These are phyloP conservation scores for Ascochyta viciae-villosae DNA, from an alignment of 2,329 filamentous ascomycete species.

Conservation along the genomic window DNA sequence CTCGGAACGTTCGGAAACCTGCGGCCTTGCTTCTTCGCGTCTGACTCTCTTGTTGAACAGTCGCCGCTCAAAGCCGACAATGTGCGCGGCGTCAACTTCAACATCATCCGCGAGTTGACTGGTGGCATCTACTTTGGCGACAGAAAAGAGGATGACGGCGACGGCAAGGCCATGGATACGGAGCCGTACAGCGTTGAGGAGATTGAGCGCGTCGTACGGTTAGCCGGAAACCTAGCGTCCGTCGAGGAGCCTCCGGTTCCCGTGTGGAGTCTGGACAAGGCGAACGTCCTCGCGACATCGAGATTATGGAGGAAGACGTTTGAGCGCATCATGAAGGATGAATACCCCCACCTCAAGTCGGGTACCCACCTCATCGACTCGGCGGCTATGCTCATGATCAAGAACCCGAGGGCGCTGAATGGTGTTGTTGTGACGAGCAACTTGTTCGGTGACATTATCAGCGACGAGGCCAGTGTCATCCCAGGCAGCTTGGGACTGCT, in stretches of 20 bases:
- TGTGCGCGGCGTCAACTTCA: slow-evolving; percentile 88
- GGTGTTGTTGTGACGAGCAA: slow-evolving; percentile 93
- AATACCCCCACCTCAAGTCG: slow-evolving; percentile 86
- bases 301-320: slow-evolving; percentile 89
- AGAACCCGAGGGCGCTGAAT: slow-evolving; percentile 87
- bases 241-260: slow-evolving; percentile 76
- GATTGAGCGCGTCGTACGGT: slow-evolving; percentile 84
- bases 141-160: slow-evolving; percentile 78
- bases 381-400: slow-evolving; percentile 97
- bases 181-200: slow-evolving; percentile 86
- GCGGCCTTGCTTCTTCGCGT: slow-evolving; percentile 93
- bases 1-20: slow-evolving; percentile 95
- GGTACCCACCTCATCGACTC: slow-evolving; percentile 93
- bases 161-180: slow-evolving; percentile 78
- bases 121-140: slow-evolving; percentile 97
- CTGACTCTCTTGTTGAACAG: slow-evolving; percentile 78
- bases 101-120: slow-evolving; percentile 89
- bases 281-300: slow-evolving; percentile 91
- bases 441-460: slow-evolving; percentile 94
- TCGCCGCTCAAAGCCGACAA: slow-evolving; percentile 88
- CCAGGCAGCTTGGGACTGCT: slow-evolving; percentile 87
- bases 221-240: slow-evolving; percentile 82
- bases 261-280: slow-evolving; percentile 92
- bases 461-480: slow-evolving; percentile 93
- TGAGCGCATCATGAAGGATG: slow-evolving; percentile 80